phyloP scores from a whole-genome alignment of 2,329 filamentous ascomycete genomes.

The Exophiala aquamarina region DNA sequence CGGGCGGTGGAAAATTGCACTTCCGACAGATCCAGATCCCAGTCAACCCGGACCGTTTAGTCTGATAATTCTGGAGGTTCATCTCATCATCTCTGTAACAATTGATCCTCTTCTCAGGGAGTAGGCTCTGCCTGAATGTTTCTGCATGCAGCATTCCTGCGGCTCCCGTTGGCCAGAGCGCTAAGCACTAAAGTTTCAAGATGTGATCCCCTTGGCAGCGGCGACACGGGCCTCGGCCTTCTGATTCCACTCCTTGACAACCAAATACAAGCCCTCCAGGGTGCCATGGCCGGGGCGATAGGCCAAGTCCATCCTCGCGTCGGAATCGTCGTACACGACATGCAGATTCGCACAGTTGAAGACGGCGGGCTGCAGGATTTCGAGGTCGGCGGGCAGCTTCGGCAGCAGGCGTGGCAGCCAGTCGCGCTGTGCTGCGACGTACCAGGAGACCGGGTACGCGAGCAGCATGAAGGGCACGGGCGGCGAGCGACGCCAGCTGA shows the following conservation, averaged over 20 bases:
- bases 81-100: too few species aligned
- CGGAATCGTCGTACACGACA: conserved; percentile 16
- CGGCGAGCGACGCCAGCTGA: conserved; percentile 30
- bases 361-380: conserved; percentile 34
- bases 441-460: conserved; percentile 34
- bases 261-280: conserved; percentile 35
- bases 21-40: too few species aligned
- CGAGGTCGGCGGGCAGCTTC: conserved; percentile 29
- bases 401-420: conserved; percentile 26
- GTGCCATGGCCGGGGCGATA: conserved; percentile 35
- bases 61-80: too few species aligned
- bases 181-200: too few species aligned
- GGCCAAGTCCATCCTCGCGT: conserved; percentile 28
- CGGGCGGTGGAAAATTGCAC: too few species aligned
- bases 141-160: too few species aligned
- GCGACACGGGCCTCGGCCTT: conserved; percentile 12
- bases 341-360: conserved; percentile 34
- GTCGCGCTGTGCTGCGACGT: conserved; percentile 31
- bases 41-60: too few species aligned
- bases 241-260: conserved; percentile 36
- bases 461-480: conserved; percentile 33
- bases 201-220: neutral
- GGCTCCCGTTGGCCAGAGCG: too few species aligned
- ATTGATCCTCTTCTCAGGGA: too few species aligned
- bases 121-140: too few species aligned